phyloP scores from a whole-genome alignment of 2,329 filamentous ascomycete genomes.

The Ophiostoma angusticollis region DNA sequence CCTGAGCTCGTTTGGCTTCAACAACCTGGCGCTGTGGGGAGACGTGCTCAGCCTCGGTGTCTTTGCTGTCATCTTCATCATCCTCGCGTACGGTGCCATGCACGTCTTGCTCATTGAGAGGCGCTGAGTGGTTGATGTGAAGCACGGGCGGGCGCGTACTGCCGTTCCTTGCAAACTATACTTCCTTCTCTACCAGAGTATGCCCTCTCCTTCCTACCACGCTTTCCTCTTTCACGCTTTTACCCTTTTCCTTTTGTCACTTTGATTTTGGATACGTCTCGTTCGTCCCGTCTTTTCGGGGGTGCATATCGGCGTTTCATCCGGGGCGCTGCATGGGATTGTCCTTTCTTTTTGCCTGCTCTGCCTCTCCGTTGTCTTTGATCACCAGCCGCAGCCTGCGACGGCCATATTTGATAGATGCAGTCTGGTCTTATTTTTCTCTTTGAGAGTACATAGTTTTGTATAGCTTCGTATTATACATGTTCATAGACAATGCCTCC shows the following conservation, averaged over 20 bases:
- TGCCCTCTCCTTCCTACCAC: too few relatives aligned
- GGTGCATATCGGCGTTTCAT: too few relatives aligned
- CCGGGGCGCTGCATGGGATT: too few relatives aligned
- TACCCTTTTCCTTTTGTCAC: background rate
- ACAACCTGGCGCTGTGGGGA: constrained; percentile 72
- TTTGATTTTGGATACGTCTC: too few relatives aligned
- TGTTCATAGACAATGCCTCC: background rate
- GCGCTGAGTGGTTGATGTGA: constrained; percentile 49
- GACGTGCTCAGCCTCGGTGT: constrained; percentile 72
- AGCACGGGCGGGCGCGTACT: too few relatives aligned
- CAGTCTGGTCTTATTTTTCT: background rate
- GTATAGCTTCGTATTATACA: too few relatives aligned
- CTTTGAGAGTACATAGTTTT: too few relatives aligned
- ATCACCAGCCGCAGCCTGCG: too few relatives aligned
- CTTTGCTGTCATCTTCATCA: constrained; percentile 70
- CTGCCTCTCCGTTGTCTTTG: background rate
- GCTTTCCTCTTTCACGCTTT: too few relatives aligned
- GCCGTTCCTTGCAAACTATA: background rate
- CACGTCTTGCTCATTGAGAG: constrained; percentile 87
- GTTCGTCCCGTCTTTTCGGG: too few relatives aligned
- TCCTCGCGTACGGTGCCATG: constrained; percentile 85
- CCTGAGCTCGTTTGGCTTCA: constrained; percentile 85
- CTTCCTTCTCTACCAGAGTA: background rate
- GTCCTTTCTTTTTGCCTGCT: background rate
- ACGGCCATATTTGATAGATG: too few relatives aligned